A percentile compares a stretch with the other conserved stretches of the same genome.
Conservation (phyloP, 305 asterid genomes). For the Fraxinus floribunda region DNA sequence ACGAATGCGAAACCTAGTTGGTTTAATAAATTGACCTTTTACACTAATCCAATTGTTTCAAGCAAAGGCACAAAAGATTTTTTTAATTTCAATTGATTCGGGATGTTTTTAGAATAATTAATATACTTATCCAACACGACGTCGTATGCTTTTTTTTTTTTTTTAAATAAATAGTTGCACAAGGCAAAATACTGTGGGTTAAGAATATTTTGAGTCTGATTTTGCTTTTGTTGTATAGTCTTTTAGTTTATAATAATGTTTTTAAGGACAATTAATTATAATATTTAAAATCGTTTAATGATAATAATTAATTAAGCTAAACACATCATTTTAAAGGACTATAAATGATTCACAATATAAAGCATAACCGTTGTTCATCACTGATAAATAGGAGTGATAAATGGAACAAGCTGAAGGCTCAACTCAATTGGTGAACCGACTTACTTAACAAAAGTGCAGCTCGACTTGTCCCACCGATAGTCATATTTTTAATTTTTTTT, state of each 20-base stretch:
- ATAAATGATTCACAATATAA: neutral
- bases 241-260: neutral
- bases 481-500: too few relatives aligned
- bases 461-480: neutral
- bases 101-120: constrained; percentile 13
- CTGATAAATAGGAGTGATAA: neutral
- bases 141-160: neutral
- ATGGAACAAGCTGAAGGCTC: neutral
- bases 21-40: constrained; percentile 15
- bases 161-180: constrained; percentile 18
- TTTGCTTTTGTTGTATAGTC: constrained; percentile 19
- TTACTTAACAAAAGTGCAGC: neutral
- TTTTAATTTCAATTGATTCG: neutral
- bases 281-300: neutral
- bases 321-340: neutral
- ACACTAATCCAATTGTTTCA: neutral
- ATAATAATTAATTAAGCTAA: neutral
- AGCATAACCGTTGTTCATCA: neutral
- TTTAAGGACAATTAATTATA: neutral
- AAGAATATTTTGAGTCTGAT: constrained; percentile 29
- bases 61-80: neutral
- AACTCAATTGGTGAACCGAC: too few relatives aligned
- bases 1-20: constrained; percentile 29
- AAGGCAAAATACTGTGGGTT: constrained; percentile 33
- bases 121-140: neutral